These are phyloP conservation scores for Ceratocystis cacaofunesta DNA, from an alignment of 2,329 filamentous ascomycete genomes.

Conservation along the genomic window DNA sequence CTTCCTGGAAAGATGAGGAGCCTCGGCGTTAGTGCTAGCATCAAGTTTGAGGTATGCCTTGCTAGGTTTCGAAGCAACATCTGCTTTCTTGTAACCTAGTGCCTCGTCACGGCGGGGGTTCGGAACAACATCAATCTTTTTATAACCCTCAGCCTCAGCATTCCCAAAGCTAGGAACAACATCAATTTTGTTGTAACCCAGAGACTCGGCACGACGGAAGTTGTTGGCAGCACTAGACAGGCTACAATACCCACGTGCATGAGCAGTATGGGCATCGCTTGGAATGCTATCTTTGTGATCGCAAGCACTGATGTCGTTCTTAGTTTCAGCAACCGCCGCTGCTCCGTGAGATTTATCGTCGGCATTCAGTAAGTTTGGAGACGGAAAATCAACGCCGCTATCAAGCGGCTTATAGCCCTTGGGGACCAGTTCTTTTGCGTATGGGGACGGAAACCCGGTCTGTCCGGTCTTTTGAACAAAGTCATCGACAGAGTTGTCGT, in stretches of 20 bases:
- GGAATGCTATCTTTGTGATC: conserved; percentile 4
- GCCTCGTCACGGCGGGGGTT: background rate
- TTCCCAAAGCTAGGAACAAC: background rate
- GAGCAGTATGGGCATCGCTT: background rate
- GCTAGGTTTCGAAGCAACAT: background rate
- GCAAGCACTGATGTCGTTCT: background rate
- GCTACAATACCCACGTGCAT: background rate
- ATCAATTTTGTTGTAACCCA: background rate
- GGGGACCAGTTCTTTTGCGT: background rate
- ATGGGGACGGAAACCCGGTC: background rate
- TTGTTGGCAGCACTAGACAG: background rate
- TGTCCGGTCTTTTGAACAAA: background rate
- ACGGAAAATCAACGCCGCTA: background rate
- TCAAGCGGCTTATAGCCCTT: background rate
- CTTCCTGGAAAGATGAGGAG: background rate
- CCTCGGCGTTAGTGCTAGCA: background rate
- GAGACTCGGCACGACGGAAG: background rate
- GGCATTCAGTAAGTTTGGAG: background rate
- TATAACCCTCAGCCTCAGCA: background rate
- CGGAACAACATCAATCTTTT: background rate
- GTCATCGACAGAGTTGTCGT: background rate
- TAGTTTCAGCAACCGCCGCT: background rate
- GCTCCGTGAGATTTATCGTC: background rate
- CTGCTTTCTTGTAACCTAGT: background rate
- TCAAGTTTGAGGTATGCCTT: background rate